Percentiles rank a stretch among this genome's conserved stretches.
These are phyloP conservation scores for Boletales sp. DNA, from an alignment of 768 basidiomycete species.

Conservation along the genomic window DNA sequence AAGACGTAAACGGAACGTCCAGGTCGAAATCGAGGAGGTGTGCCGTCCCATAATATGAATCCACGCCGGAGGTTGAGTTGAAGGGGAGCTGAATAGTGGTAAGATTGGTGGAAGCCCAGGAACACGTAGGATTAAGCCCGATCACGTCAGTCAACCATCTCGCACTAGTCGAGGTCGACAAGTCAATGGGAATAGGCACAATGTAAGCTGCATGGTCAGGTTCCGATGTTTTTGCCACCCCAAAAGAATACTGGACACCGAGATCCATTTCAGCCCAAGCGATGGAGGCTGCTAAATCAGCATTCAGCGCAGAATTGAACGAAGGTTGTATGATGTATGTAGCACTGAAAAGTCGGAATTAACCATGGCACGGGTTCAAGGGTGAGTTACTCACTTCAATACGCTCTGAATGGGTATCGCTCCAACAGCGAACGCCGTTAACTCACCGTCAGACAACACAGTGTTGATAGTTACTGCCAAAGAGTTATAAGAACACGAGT, in stretches of 20 bases:
- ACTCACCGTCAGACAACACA: slow-evolving; percentile 18
- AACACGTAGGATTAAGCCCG: slow-evolving; percentile 24
- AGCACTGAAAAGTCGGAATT: slow-evolving; percentile 7
- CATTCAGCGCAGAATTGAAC: slow-evolving; percentile 5
- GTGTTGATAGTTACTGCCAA: slow-evolving; percentile 18
- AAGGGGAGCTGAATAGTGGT: slow-evolving; percentile 8
- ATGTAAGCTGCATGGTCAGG: slow-evolving; percentile 16
- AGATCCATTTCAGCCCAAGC: slow-evolving; percentile 25
- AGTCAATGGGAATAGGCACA: slow-evolving; percentile 15
- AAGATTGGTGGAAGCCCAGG: slow-evolving; percentile 28
- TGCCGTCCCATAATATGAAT: slow-evolving; percentile 5
- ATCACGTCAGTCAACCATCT: slow-evolving; percentile 29
- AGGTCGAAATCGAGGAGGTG: slow-evolving; percentile 16
- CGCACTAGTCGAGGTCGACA: slow-evolving; percentile 15
- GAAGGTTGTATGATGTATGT: background rate
- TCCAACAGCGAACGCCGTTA: slow-evolving; percentile 24
- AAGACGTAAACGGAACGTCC: slow-evolving; percentile 8
- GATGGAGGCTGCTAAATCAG: slow-evolving; percentile 18
- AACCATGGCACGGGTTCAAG: background rate
- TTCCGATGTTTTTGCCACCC: slow-evolving; percentile 9
- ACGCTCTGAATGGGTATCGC: slow-evolving; percentile 21
- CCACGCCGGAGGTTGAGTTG: slow-evolving; percentile 2
- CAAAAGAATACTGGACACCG: slow-evolving; percentile 23
- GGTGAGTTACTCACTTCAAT: slow-evolving; percentile 16
- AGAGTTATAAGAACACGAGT: background rate